Evolutionary conservation across 1,139 yeast species (phyloP), one percentile per base, ranked within the genome.

Genomic region (Chernovozyma sophiae-reginae): DNA sequence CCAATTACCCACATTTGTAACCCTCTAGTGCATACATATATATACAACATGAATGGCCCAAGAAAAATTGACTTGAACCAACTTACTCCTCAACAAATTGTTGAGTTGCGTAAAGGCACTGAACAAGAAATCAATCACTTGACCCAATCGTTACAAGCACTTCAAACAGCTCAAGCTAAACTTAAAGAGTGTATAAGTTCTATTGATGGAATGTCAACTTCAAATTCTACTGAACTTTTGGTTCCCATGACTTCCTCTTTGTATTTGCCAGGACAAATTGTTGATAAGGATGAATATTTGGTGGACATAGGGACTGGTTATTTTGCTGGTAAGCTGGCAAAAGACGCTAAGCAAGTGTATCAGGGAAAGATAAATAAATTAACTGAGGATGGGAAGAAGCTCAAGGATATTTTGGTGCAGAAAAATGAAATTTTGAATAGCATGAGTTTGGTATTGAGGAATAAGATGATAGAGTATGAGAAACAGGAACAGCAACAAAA

Each of bases 251-350:
- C 97, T 1, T 74, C 90, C 31, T 86, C 96, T 0, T 67, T 92
- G 32, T 92, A 94, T 51, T 84, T 92, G 20, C 96, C 96, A 2
- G 99, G 98, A 2, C 74, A 69, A 42, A 72, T 77, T 39, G 70
- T 72, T 34, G 76, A 81, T 43, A 74, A 74, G 32, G 75, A 81
- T 44, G 79, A 73, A 40, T 92, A 83, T 51, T 71, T 92, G 61
- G 96, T 94, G 14, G 99, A 92, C 55, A 82, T 92, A 30, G 99
- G 99, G 25, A 92, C 98, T 0, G 97, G 97, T 2, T 92, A 92
- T 59, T 92, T 77, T 55, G 94, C 89, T 23, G 96, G 87, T 51
- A 94, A 92, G 62, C 62, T 62, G 40, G 75, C 79, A 0, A 66
- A 63, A 5, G 90, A 86, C 33, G 86, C 97, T 3, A 68, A 77